Base-by-base conservation (phyloP, 805 yeast species). In the Saccharomycopsis olivae region DNA sequence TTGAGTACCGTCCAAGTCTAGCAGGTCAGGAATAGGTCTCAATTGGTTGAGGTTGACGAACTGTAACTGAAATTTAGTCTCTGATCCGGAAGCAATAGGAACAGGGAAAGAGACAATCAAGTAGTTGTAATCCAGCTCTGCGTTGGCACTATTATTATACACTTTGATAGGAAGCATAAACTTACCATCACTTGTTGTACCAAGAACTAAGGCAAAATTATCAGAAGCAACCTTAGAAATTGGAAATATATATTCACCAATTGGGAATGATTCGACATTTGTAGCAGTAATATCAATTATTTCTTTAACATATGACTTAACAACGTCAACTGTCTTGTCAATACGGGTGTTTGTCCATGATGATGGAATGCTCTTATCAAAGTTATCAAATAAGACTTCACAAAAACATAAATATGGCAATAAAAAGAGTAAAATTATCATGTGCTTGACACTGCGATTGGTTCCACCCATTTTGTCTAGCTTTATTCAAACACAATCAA, bases 291-390 rank as follows among this genome's bases (percentile, higher is more conserved):
- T 53, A n/a, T 68, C 57, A 43, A 67, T 60, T 19, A 69, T 64
- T 54, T 81, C 94, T 48, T 72, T 73, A 31, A 75, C 68, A 55
- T 79, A 87, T 2, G 87, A 61, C 48, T 71, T 73, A 23, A 71
- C 54, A 36, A 87, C 67, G 51, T 86, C 95, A 28, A 85, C 52
- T 6, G 67, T 56, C 49, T 84, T 74, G 11, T 61, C 55, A 48
- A 72, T 67, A 23, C 73, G 67, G 24, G 60, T 52, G 57, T 85
- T 86, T 51, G 70, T 76, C 71, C 71, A 66, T 16, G 6, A 16
- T 16, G 5, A 4, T 16, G 33, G 33, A 30, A 30, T 30, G 6
- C n/a, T 14, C 6, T 28, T 6, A 14, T 28, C 31, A 28, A 28
- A 28, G 14, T 28, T 24, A 9, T 24, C 11, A n/a, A n/a, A n/a